A percentile compares a stretch with the other conserved stretches of the same genome.
These are phyloP conservation scores for Trametes coccinea DNA, from an alignment of 768 basidiomycete genomes.

Conservation along the genomic window DNA sequence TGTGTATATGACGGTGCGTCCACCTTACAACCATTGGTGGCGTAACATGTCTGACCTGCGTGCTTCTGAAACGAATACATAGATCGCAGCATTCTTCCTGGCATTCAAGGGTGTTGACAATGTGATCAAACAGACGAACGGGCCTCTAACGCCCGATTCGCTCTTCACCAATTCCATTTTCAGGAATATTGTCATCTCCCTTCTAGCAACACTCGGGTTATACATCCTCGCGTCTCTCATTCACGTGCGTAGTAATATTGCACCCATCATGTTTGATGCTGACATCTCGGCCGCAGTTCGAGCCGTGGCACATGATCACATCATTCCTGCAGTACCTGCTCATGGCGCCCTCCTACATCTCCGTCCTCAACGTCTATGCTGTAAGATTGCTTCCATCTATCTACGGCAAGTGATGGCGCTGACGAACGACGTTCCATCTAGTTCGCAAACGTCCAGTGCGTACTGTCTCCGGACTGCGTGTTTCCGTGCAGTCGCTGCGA, in stretches of 20 bases:
- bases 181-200: conserved; percentile 81
- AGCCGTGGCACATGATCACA: conserved; percentile 99
- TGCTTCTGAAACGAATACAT: conserved; percentile 10
- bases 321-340: conserved; percentile 91
- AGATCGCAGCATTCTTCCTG: conserved; percentile 79
- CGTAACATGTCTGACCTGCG: not conserved
- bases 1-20: conserved; percentile 86
- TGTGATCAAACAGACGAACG: conserved; percentile 45
- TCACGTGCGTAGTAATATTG: conserved; percentile 57
- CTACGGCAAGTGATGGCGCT: conserved; percentile 4
- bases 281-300: conserved; percentile 54
- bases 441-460: conserved; percentile 80
- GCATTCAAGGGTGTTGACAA: conserved; percentile 78
- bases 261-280: not conserved
- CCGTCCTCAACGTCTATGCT: conserved; percentile 90
- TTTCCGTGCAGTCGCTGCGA: not conserved
- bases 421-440: conserved; percentile 28
- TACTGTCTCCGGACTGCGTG: not conserved
- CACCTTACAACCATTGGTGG: conserved; percentile 26
- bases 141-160: conserved; percentile 51
- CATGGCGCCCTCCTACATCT: conserved; percentile 92
- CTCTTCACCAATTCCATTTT: conserved; percentile 81
- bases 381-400: conserved; percentile 38
- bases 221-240: conserved; percentile 82
- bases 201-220: conserved; percentile 86